Base-by-base conservation (phyloP, 2,329 filamentous ascomycete species). In the Fusarium sp. region DNA sequence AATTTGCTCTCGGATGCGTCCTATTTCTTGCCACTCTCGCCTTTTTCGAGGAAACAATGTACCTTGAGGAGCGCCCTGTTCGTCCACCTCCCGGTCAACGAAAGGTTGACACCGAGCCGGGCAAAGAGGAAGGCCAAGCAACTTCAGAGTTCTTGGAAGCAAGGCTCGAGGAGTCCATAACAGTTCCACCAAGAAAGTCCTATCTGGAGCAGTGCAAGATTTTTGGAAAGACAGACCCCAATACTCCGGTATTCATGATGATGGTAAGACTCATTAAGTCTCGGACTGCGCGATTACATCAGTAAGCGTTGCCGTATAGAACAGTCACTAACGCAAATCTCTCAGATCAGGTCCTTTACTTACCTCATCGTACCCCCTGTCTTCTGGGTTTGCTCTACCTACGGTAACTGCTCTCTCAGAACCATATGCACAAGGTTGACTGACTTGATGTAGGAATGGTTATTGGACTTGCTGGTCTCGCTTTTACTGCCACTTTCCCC, bases 381-480 rank as follows among this genome's bases (percentile, higher is more conserved):
- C n/a, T 55, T 55, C 20, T 55, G 52, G 52, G 52, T 55, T n/a
- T 55, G 52, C 52, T n/a, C 52, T n/a, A 42, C 52, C 20, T 55
- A 55, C 12, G 52, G 52, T 35, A 27, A 33, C 9, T 35, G 23
- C 30, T 18, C 33, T 4, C 26, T 27, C 23, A 32, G 33, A 32
- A 11, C 23, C 2, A 12, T 6, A 30, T 11, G 40, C 12, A n/a
- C 17, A 15, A 30, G 9, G 20, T 40, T 40, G 6, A 35, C 49
- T 53, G 12, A 53, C 35, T 53, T 30, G 0, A 15, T 40, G 8
- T 12, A 55, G 52, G 52, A 15, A 55, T 55, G 38, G 7, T 55
- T 10, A 55, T 55, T 33, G 52, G 52, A 5, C 27, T 55, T 33
- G 52, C 52, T 26, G 52, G 38, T 7, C 52, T 55, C 15, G 52